Evolutionary conservation across 257 asterid genomes (phyloP).

Genomic region (Agastache rugosa): DNA sequence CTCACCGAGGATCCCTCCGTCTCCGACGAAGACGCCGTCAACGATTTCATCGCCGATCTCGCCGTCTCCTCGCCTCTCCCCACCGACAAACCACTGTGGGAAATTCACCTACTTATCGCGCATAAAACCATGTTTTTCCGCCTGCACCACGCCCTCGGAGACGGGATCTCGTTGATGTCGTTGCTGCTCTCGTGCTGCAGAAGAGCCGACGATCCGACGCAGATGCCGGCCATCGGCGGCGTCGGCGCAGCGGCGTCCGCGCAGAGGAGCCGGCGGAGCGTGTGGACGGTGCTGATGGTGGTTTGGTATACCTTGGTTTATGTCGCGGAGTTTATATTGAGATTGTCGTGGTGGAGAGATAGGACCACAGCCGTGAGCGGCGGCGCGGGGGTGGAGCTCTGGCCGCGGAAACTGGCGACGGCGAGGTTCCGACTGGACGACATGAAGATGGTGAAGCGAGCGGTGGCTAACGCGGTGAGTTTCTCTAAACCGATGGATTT

Average conservation of each 20-base stretch:
- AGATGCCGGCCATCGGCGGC: constrained; percentile 48
- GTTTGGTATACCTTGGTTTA: constrained; percentile 49
- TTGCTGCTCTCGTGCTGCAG: constrained; percentile 67
- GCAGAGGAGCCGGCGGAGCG: constrained; percentile 36
- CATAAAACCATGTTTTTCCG: constrained; percentile 60
- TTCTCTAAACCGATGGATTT: constrained; percentile 12
- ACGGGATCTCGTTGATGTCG: constrained; percentile 84
- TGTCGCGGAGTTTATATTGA: constrained; percentile 37
- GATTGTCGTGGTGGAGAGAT: constrained; percentile 47
- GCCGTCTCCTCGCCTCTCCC: constrained; percentile 67
- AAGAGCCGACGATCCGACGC: constrained; percentile 56
- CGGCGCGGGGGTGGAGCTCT: constrained; percentile 60
- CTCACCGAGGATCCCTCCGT: constrained; percentile 42
- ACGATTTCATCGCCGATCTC: constrained; percentile 75
- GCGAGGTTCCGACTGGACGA: constrained; percentile 57
- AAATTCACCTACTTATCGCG: constrained; percentile 68
- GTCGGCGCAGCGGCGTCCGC: constrained; percentile 40
- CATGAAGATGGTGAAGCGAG: constrained; percentile 54
- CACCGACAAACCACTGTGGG: constrained; percentile 83
- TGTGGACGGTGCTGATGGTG: constrained; percentile 37
- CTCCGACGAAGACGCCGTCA: constrained; percentile 69
- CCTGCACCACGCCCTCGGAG: constrained; percentile 87
- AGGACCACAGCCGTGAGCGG: constrained; percentile 48
- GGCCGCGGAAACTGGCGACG: constrained; percentile 61
- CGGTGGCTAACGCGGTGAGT: constrained; percentile 50